A percentile compares a stretch with the other conserved stretches of the same genome.
Evolutionary conservation across 208 protist genomes (phyloP).

Genomic region (Acanthamoeba polyphaga): DNA sequence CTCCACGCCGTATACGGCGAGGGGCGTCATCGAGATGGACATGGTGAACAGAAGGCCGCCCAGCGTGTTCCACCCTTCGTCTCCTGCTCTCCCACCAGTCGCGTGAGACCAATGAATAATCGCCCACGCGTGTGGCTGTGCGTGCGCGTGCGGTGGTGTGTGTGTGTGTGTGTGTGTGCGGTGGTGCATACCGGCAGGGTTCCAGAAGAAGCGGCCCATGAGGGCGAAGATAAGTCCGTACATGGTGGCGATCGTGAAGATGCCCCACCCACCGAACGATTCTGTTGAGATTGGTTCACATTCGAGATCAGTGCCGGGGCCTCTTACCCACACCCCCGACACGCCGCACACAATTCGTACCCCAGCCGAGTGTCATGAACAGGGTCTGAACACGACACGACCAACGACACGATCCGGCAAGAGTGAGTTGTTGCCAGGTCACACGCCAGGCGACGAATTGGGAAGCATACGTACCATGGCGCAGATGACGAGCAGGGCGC

Average conservation of each 20-base stretch:
- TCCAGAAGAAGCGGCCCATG: background rate
- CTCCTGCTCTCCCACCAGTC: background rate
- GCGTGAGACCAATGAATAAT: background rate
- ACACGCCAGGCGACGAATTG: no score
- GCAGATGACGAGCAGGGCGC: background rate
- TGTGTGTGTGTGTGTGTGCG: no score
- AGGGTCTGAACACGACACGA: background rate
- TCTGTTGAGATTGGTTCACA: background rate
- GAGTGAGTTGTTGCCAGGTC: background rate
- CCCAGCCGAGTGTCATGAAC: constrained; percentile 25
- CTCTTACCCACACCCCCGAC: no score
- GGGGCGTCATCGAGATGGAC: background rate
- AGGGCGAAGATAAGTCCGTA: constrained; percentile 26
- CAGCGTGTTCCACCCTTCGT: background rate
- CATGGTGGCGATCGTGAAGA: constrained; percentile 19
- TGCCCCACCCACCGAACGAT: constrained; percentile 5
- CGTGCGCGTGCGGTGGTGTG: no score
- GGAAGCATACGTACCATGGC: constrained; percentile 15
- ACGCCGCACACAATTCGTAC: background rate
- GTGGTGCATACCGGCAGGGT: background rate
- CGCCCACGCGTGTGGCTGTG: background rate
- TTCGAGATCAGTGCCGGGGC: no score
- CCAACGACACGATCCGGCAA: background rate
- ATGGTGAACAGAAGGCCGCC: constrained; percentile 6
- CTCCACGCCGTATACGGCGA: background rate